phyloP scores from a whole-genome alignment of 73 alveolate genomes.

The Uronychia binucleata region DNA sequence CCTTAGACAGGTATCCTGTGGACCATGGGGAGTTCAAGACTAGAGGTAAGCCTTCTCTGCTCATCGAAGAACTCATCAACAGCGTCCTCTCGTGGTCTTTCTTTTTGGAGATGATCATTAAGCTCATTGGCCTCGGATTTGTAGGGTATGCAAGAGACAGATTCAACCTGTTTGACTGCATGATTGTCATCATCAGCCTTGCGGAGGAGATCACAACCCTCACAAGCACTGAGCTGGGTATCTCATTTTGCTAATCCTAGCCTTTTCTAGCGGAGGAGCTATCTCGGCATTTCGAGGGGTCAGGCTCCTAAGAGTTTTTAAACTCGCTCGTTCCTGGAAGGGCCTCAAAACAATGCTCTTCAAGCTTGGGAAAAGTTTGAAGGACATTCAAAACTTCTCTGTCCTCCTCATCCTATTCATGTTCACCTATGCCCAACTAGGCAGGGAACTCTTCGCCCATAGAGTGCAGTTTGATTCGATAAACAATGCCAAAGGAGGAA shows the following conservation, averaged over 20 bases:
- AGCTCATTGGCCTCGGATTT: neutral
- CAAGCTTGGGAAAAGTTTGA: constrained; percentile 16
- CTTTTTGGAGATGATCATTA: neutral
- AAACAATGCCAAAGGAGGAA: neutral
- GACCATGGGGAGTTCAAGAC: neutral
- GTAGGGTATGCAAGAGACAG: neutral
- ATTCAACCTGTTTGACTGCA: neutral
- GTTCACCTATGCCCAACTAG: constrained; percentile 16
- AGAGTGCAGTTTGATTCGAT: constrained; percentile 21
- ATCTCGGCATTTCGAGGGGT: constrained; percentile 34
- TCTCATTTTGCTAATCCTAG: neutral
- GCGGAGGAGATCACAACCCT: neutral
- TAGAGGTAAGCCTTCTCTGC: neutral
- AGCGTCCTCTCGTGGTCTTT: neutral
- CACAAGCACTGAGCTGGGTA: neutral
- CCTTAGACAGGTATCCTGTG: neutral
- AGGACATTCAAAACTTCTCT: constrained; percentile 33
- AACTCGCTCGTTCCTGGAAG: constrained; percentile 37
- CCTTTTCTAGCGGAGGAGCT: constrained; percentile 32
- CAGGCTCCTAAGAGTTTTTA: constrained; percentile 32
- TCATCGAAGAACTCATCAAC: neutral
- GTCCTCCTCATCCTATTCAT: constrained; percentile 19
- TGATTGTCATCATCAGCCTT: neutral
- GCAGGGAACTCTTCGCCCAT: constrained; percentile 45
- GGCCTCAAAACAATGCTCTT: constrained; percentile 21